Percentiles rank a stretch among this genome's conserved stretches.
Evolutionary conservation across 2,329 filamentous ascomycete species (phyloP).

Genomic region (Xylaria multiplex): DNA sequence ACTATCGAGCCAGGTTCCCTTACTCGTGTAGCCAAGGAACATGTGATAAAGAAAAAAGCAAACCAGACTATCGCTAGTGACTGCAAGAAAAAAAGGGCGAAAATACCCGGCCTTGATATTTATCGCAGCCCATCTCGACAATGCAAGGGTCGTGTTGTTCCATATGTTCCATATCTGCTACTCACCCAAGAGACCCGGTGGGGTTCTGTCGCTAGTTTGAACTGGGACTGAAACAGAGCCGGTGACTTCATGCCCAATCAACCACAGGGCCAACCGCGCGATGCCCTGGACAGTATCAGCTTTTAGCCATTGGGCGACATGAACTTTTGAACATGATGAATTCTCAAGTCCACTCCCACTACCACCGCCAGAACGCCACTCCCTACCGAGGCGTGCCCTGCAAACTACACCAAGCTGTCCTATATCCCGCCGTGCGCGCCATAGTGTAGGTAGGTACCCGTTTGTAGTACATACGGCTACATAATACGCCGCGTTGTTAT

Average conservation of each 20-base stretch:
- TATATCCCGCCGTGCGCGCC: too few species aligned
- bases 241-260: constrained; percentile 46
- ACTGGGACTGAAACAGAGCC: constrained; percentile 45
- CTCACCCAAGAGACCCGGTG: constrained; percentile 19
- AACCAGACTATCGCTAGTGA: neutral
- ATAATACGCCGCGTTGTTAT: constrained; percentile 19
- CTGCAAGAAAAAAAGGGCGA: neutral
- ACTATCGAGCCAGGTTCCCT: neutral
- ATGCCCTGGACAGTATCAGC: constrained; percentile 34
- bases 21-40: neutral
- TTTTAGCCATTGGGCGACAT: constrained; percentile 26
- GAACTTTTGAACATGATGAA: neutral
- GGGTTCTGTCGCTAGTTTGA: constrained; percentile 34
- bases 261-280: constrained; percentile 34
- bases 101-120: neutral
- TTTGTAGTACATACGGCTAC: too few species aligned
- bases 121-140: constrained; percentile 17
- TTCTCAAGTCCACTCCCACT: constrained; percentile 2
- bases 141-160: constrained; percentile 26
- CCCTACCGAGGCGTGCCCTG: neutral
- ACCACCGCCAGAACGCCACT: neutral
- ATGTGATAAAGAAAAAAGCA: constrained; percentile 8
- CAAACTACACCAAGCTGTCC: too few species aligned
- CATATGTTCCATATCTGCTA: constrained; percentile 31
- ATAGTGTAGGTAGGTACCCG: too few species aligned